Conservation (phyloP, 208 protist genomes). For the Wallacemonas sp. region DNA sequence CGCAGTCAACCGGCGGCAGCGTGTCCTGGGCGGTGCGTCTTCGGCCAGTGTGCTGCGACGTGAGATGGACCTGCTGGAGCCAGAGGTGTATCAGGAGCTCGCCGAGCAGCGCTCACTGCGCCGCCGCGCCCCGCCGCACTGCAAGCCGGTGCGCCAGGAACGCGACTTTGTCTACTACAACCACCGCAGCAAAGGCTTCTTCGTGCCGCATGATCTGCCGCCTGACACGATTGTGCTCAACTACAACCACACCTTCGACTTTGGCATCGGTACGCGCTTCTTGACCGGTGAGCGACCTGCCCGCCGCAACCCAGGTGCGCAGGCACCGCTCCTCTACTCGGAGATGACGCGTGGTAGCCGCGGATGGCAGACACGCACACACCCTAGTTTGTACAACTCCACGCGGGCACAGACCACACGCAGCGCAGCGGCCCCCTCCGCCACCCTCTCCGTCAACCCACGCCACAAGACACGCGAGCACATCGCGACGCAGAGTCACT, state of each 20-base stretch:
- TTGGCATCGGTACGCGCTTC: conserved; percentile 77
- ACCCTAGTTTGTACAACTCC: neutral
- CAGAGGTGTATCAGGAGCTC: conserved; percentile 39
- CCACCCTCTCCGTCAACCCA: conserved; percentile 8
- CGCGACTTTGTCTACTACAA: conserved; percentile 83
- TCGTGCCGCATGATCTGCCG: conserved; percentile 60
- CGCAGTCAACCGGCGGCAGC: conserved; percentile 1
- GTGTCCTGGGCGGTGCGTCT: neutral
- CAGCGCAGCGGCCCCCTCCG: neutral
- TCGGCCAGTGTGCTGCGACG: conserved; percentile 25
- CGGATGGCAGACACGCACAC: neutral
- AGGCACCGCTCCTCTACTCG: conserved; percentile 15
- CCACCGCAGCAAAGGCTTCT: conserved; percentile 82
- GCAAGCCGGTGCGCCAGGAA: conserved; percentile 29
- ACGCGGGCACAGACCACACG: too few species aligned
- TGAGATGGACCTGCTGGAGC: conserved; percentile 58
- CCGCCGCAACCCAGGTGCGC: conserved; percentile 31
- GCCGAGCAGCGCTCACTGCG: conserved; percentile 31
- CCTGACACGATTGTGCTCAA: conserved; percentile 49
- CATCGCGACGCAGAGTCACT: conserved; percentile 30
- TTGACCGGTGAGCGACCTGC: conserved; percentile 14
- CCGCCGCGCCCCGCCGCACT: conserved; percentile 43
- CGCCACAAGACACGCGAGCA: conserved; percentile 21
- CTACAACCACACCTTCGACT: conserved; percentile 88
- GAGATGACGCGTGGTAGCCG: conserved; percentile 16